These are phyloP conservation scores for Inonotus hispidus DNA, from an alignment of 1,284 basidiomycete species.

Conservation along the genomic window DNA sequence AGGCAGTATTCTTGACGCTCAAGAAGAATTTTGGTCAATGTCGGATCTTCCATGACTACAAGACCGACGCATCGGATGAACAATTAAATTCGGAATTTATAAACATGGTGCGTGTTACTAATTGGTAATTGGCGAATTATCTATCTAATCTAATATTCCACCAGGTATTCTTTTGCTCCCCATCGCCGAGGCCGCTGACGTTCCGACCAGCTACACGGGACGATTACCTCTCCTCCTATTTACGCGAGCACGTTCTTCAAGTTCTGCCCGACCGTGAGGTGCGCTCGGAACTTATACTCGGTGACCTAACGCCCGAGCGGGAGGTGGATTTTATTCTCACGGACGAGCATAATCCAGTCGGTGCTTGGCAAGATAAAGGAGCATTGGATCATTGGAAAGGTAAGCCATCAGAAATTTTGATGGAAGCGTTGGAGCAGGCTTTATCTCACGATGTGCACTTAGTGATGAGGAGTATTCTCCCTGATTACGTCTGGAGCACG, in stretches of 20 bases:
- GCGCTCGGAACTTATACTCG: constrained; percentile 41
- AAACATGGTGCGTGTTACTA: constrained; percentile 57
- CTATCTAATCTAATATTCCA: no score
- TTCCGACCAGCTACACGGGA: constrained; percentile 53
- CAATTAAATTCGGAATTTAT: constrained; percentile 51
- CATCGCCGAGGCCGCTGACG: constrained; percentile 48
- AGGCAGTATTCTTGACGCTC: constrained; percentile 66
- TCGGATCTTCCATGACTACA: constrained; percentile 73
- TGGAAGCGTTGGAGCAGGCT: neutral
- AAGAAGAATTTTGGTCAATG: constrained; percentile 65
- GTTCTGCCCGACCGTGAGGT: constrained; percentile 47
- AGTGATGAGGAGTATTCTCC: constrained; percentile 37
- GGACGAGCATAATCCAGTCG: constrained; percentile 56
- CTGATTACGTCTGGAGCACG: constrained; percentile 34
- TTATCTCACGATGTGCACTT: constrained; percentile 11
- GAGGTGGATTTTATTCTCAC: constrained; percentile 42
- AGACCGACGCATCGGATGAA: constrained; percentile 39
- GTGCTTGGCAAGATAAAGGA: constrained; percentile 53
- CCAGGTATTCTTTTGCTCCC: constrained; percentile 76
- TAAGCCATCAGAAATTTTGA: constrained; percentile 34
- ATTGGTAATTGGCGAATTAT: neutral
- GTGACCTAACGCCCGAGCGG: constrained; percentile 30
- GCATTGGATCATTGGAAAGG: constrained; percentile 73
- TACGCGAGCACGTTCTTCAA: constrained; percentile 49
- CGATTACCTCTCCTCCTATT: constrained; percentile 63